Base-by-base conservation (phyloP, 345 rosid species). In the Pugionium dolabratum region DNA sequence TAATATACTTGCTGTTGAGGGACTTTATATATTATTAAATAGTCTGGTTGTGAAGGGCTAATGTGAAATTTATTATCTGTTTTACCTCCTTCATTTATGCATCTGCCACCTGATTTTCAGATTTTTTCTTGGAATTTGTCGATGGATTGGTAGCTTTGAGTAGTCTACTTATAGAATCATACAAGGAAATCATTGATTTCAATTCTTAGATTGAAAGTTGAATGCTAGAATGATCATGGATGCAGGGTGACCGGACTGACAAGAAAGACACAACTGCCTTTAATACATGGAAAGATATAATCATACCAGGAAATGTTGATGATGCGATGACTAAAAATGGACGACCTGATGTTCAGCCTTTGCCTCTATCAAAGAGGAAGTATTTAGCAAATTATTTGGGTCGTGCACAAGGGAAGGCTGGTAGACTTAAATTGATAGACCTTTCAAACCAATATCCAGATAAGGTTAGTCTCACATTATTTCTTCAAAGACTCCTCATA, bases 241-340 rank as follows among this genome's bases (percentile, higher is more conserved):
- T 76, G 79, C 79, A 94, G 99, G 99, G 91, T 52, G 96, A 94
- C 71, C 81, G 97, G 67, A 94, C 99, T 68, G 99, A 90, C 71
- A 90, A 86, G 85, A 88, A 79, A 82, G 93, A 85, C 66, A 78
- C 80, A 6, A 90, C 85, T 78, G 95, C 99, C 46, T 94, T 90
- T 51, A 88, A 84, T 79, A 85, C 99, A 54, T 94, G 99, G 99
- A 94, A 94, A 79, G 99, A 90, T 74, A 86, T 92, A 64, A 85
- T 92, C 60, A 87, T 92, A 75, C 98, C 98, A 31, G 98, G 98
- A 56, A 89, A 94, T 62, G 82, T 94, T 31, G 96, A 90, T 50
- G 95, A 94, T 77, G 89, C 83, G 43, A 94, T 94, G 95, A 88
- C 91, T 18, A 81, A 64, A 77, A 56, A 44, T 26, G 86, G 81